Conservation (phyloP, 352 stramenopile genomes). For the Globisporangium cederbergense region DNA sequence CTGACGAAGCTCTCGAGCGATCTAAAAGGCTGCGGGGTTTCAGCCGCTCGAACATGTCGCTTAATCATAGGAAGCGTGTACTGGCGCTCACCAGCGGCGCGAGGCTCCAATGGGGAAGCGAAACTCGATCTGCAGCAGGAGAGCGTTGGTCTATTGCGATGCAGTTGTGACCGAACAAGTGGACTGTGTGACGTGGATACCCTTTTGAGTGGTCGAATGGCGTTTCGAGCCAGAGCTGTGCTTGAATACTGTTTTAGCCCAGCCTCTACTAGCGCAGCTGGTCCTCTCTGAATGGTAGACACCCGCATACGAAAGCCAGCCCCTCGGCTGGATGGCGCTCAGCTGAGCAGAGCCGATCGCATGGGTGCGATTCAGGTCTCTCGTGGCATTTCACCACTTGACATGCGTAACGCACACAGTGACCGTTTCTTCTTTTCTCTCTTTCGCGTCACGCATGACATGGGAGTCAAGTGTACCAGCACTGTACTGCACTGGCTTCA, state of each 20-base stretch:
- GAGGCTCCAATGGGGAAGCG: too few species aligned
- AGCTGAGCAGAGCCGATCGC: not conserved
- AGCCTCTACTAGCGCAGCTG: not conserved
- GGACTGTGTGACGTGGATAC: too few species aligned
- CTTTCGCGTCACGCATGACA: not conserved
- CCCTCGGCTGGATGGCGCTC: not conserved
- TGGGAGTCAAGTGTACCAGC: not conserved
- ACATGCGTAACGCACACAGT: not conserved
- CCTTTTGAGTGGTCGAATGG: not conserved
- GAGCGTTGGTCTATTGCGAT: too few species aligned
- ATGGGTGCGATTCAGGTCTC: not conserved
- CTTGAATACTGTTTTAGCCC: not conserved
- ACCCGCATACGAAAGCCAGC: not conserved
- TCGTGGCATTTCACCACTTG: not conserved
- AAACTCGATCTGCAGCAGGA: too few species aligned
- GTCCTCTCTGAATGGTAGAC: not conserved
- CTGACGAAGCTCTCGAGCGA: too few species aligned
- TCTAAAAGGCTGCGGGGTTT: too few species aligned
- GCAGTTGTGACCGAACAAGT: too few species aligned
- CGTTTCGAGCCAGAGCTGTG: not conserved
- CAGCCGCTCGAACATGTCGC: too few species aligned
- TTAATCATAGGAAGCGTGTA: too few species aligned
- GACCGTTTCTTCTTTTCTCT: not conserved
- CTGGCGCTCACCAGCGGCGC: too few species aligned
- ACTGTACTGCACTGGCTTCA: not conserved